Evolutionary conservation across 352 stramenopile genomes (phyloP).

Genomic region (Globisporangium canariense): DNA sequence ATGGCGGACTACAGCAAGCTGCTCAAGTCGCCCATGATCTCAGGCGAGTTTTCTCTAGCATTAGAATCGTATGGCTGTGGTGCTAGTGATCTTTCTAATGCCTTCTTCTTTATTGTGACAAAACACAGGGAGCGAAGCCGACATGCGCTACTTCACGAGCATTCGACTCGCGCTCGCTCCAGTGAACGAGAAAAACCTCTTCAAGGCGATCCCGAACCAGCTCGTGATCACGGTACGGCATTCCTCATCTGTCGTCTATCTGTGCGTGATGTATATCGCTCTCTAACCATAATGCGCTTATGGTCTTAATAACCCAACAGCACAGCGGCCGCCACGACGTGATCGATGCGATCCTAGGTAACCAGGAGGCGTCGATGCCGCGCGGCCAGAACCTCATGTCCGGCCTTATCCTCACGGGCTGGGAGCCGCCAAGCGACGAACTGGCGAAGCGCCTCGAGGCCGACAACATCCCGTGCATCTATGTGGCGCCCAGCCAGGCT

Average conservation of each 20-base stretch:
- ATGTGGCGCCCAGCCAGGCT: constrained; percentile 75
- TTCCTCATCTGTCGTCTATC: neutral
- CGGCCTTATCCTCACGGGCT: constrained; percentile 82
- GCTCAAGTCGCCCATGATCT: constrained; percentile 78
- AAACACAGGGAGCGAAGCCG: constrained; percentile 48
- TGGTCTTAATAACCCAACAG: constrained; percentile 20
- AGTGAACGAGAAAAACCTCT: constrained; percentile 71
- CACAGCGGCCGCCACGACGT: constrained; percentile 81
- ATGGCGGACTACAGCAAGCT: constrained; percentile 88
- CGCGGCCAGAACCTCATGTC: constrained; percentile 68
- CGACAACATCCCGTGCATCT: constrained; percentile 87
- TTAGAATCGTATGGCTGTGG: neutral
- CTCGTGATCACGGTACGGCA: constrained; percentile 76
- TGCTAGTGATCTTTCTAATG: neutral
- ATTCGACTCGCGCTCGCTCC: constrained; percentile 77
- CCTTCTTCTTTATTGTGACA: neutral
- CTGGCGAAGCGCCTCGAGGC: constrained; percentile 66
- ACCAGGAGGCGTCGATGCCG: constrained; percentile 68
- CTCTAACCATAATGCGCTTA: neutral
- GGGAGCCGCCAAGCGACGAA: constrained; percentile 67
- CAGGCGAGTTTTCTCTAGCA: constrained; percentile 27
- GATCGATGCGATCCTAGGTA: constrained; percentile 83
- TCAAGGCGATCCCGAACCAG: constrained; percentile 85
- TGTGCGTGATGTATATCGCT: neutral
- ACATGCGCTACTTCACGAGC: constrained; percentile 82